Evolutionary conservation across 129 eudicot species (phyloP).

Genomic region (Solidago caesia): DNA sequence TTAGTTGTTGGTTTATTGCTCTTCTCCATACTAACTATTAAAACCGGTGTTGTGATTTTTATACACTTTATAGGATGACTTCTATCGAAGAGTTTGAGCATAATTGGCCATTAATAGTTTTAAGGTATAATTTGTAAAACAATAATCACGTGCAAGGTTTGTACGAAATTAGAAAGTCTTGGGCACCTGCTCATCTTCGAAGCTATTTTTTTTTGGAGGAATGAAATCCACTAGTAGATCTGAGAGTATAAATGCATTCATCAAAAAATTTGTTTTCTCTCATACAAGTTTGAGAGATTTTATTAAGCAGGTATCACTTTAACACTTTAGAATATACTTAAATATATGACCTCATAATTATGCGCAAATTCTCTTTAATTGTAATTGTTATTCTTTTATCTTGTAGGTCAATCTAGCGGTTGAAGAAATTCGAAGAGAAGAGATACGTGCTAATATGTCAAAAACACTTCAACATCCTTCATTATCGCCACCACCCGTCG

Average conservation of each 20-base stretch:
- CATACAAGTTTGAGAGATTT: neutral
- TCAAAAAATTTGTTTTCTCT: neutral
- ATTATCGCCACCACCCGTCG: no score
- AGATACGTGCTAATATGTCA: no score
- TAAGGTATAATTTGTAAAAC: neutral
- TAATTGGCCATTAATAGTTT: neutral
- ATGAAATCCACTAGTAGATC: neutral
- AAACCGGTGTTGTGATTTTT: neutral
- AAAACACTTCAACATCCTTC: no score
- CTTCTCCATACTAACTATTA: no score
- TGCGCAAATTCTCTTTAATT: no score
- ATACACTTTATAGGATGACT: neutral
- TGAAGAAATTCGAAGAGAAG: no score
- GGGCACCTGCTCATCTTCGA: neutral
- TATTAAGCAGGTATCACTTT: neutral
- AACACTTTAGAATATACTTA: no score
- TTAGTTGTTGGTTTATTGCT: no score
- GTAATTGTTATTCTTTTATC: no score
- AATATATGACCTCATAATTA: no score
- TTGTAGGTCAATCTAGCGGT: no score
- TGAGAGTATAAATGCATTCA: neutral
- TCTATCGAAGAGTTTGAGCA: neutral
- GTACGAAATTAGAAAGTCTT: neutral
- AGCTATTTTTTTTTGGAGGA: neutral
- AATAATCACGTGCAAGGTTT: neutral